Percentiles rank a stretch among this genome's conserved stretches.
Conservation (phyloP, 768 basidiomycete genomes). For the Amylocystis lapponica region DNA sequence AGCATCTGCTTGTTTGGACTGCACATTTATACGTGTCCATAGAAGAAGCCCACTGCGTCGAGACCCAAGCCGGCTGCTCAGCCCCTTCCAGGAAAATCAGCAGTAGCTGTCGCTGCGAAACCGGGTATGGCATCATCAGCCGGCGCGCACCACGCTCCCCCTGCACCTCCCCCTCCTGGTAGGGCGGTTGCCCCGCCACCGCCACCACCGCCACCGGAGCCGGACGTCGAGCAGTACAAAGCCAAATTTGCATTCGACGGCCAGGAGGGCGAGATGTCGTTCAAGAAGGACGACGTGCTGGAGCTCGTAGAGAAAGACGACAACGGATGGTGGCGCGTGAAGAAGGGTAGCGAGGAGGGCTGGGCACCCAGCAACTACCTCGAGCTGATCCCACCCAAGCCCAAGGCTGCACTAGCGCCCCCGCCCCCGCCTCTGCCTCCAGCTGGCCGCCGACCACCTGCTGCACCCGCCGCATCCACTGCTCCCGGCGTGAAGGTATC, state of each 20-base stretch:
- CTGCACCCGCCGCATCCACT: constrained; percentile 26
- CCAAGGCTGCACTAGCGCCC: constrained; percentile 58
- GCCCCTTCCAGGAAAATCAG: constrained; percentile 57
- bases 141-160: constrained; percentile 32
- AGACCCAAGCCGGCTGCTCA: constrained; percentile 53
- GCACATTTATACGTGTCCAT: background rate
- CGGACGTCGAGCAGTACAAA: constrained; percentile 71
- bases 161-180: constrained; percentile 35
- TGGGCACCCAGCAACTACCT: constrained; percentile 97
- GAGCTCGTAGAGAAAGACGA: constrained; percentile 90
- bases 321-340: constrained; percentile 98
- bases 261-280: constrained; percentile 85
- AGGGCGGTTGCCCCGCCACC: constrained; percentile 36
- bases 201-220: constrained; percentile 46
- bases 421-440: constrained; percentile 58
- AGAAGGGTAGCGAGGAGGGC: constrained; percentile 74
- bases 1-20: background rate
- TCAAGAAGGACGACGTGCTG: constrained; percentile 88
- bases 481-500: constrained; percentile 26
- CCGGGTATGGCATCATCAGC: constrained; percentile 31
- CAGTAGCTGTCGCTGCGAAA: constrained; percentile 30
- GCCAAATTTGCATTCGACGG: constrained; percentile 92
- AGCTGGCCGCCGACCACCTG: constrained; percentile 10
- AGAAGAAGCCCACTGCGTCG: constrained; percentile 33
- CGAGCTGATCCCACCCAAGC: constrained; percentile 67